Evolutionary conservation across 768 basidiomycete species (phyloP), one percentile per base, ranked within the genome.

Genomic region (Boletus subparvulus): DNA sequence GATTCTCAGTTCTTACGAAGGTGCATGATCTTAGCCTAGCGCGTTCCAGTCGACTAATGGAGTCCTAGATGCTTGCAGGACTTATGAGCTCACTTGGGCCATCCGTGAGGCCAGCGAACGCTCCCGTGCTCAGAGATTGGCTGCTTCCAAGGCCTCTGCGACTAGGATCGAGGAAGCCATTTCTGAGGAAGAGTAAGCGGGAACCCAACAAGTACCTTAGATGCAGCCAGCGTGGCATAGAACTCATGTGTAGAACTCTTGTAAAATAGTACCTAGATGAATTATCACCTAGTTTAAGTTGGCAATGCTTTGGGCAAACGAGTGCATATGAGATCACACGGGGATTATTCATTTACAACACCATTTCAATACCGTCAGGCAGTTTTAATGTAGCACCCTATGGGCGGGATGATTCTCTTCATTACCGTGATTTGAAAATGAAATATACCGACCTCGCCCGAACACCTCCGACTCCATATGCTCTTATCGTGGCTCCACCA

Each of bases 31-130:
- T 39, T 49, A 5, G 28, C 50, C 28, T 21, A 16, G 24, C 30
- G 28, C 4, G 26, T 39, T 36, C 12, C 47, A 11, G 30, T 35
- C 19, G 39, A 45, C 52, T 36, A 13, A 61, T 14, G 61, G 39
- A 32, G 12, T 17, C 60, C 2, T 58, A 91, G 90, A 94, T 73
- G 93, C 93, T 42, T 88, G 86, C 64, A 86, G 82, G 74, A 89
- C 93, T 8, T 96, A 96, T 63, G 86, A 95, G 70, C 79, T 96
- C 58, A 95, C 93, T 24, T 96, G 94, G 94, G 92, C 93, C 30
- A 95, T 96, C 69, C 87, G 93, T 47, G 78, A 83, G 60, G 87
- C 91, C 33, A 84, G 83, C 61, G 90, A 93, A 68, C 80, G 78
- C 48, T 84, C 84, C 58, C 83, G 84, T 33, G 77, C 71, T 14